These are phyloP conservation scores for Corniculantispora saksenae DNA, from an alignment of 2,329 filamentous ascomycete genomes.

Conservation along the genomic window DNA sequence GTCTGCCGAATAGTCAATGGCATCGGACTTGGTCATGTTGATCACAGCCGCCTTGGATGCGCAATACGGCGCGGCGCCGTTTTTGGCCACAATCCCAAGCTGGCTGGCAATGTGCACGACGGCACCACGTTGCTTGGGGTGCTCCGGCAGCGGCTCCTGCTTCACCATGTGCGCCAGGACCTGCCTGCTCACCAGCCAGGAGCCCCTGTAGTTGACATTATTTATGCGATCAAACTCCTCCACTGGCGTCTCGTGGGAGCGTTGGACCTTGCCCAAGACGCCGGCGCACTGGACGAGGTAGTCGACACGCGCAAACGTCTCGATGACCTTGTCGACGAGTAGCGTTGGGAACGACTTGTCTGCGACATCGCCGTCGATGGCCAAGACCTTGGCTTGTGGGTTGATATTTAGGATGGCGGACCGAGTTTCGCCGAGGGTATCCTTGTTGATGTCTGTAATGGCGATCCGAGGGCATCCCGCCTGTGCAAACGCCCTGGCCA, in stretches of 20 bases:
- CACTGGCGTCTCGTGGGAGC: constrained; percentile 49
- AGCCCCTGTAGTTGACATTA: constrained; percentile 55
- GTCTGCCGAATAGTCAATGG: constrained; percentile 50
- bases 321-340: constrained; percentile 35
- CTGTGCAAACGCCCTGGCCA: constrained; percentile 50
- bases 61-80: constrained; percentile 56
- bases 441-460: constrained; percentile 53
- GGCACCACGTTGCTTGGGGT: constrained; percentile 45
- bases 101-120: constrained; percentile 56
- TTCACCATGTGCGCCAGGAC: constrained; percentile 47
- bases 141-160: constrained; percentile 43
- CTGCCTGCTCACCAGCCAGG: constrained; percentile 48
- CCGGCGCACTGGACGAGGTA: constrained; percentile 60
- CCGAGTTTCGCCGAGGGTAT: constrained; percentile 39
- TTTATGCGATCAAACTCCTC: constrained; percentile 9
- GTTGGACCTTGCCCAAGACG: constrained; percentile 44
- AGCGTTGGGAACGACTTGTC: constrained; percentile 45
- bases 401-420: constrained; percentile 30
- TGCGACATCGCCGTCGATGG: constrained; percentile 47
- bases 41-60: constrained; percentile 60
- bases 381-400: constrained; percentile 29
- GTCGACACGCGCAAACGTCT: constrained; percentile 49
- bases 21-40: constrained; percentile 57
- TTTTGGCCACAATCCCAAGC: constrained; percentile 50
- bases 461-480: constrained; percentile 53